A percentile compares a stretch with the other conserved stretches of the same genome.
Conservation (phyloP, 2,329 filamentous ascomycete species). For the Cladosporium sp. region DNA sequence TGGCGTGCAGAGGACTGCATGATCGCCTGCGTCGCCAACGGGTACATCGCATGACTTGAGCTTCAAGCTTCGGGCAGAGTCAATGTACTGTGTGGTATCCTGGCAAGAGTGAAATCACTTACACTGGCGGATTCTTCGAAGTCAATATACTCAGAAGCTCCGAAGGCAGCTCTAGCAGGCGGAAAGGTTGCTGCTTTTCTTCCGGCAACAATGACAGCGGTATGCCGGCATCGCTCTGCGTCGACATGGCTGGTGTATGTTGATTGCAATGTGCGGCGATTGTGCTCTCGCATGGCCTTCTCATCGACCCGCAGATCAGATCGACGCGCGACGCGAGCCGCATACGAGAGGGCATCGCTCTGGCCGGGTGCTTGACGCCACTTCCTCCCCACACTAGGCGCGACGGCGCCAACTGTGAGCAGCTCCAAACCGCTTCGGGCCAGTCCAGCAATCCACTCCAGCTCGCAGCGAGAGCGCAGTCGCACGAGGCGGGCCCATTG, state of each 20-base stretch:
- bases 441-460: background rate
- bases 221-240: slow-evolving; percentile 38
- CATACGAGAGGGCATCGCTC: too few relatives aligned
- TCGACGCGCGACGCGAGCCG: too few relatives aligned
- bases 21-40: slow-evolving; percentile 25
- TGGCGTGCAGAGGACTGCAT: slow-evolving; percentile 57
- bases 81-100: background rate
- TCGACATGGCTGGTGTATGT: slow-evolving; percentile 35
- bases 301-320: too few relatives aligned
- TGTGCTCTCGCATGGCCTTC: too few relatives aligned
- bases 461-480: background rate
- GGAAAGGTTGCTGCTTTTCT: slow-evolving; percentile 49
- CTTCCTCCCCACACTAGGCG: too few relatives aligned
- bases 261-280: too few relatives aligned
- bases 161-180: slow-evolving; percentile 57
- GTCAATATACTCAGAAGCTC: slow-evolving; percentile 53
- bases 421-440: background rate
- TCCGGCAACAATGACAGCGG: slow-evolving; percentile 40
- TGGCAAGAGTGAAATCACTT: slow-evolving; percentile 18
- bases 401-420: too few relatives aligned
- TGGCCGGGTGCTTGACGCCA: too few relatives aligned
- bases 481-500: background rate
- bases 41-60: slow-evolving; percentile 35
- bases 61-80: slow-evolving; percentile 31
- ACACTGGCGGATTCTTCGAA: slow-evolving; percentile 42